Base-by-base conservation (phyloP, 1,284 basidiomycete species). In the Meira nashicola region DNA sequence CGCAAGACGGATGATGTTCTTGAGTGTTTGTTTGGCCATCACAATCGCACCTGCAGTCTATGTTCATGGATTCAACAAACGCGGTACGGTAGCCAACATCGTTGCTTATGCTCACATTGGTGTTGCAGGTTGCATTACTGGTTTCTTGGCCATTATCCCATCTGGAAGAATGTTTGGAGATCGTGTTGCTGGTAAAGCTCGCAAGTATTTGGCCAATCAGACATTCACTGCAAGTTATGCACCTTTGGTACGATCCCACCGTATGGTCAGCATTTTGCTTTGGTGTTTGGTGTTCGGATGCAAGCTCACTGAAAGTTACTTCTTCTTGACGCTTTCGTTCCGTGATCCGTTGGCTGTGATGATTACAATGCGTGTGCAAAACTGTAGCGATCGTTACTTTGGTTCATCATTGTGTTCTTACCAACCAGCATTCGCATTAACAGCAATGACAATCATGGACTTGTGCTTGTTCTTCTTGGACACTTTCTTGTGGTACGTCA, bases 241-340 rank as follows among this genome's bases (percentile, higher is more conserved):
- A 28, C 70, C 66, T 21, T 66, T 78, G 17, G 62, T 66, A 46
- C 49, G 54, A 46, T 68, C 59, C 33, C 74, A 71, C 60, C 68
- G 76, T 44, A 64, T 65, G 59, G 63, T 74, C 60, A 73, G 70
- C 56, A 64, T 75, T 60, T 60, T 76, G 47, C 71, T 78, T 33
- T 78, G 76, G 76, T 53, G 58, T 19, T 70, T 78, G 49, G 66
- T 78, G 56, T 78, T 78, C 40, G 76, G 76, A 48, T 76, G 74
- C 73, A 78, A 78, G 73, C 68, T 78, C 44, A 78, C 74, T 46
- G 76, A 78, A 57, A 74, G 71, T 53, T 78, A 78, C 74, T 78
- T 73, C 69, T 78, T 78, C 71, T 56, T 78, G 63, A 71, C 76
- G 9, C 69, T 78, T 46, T 78, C 76, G 12, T 73, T 78, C 67